A percentile compares a stretch with the other conserved stretches of the same genome.
Conservation (phyloP, 495 filamentous ascomycete species). For the Cladorrhinum samala region DNA sequence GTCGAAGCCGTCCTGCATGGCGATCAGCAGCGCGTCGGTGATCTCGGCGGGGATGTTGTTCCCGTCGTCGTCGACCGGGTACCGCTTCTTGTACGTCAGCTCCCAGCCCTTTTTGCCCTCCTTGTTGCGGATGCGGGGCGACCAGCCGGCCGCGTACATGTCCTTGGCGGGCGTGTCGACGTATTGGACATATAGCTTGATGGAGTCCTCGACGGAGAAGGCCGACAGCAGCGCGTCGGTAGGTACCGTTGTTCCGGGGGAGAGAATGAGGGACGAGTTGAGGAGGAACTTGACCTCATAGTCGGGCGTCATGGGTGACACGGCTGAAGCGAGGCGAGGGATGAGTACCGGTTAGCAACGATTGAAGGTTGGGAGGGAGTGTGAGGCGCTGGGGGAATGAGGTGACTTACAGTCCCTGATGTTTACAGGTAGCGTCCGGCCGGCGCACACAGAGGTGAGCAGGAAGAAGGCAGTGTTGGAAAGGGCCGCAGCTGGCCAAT, state of each 20-base stretch:
- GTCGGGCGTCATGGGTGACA: slow-evolving; percentile 20
- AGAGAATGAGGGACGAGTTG: slow-evolving; percentile 19
- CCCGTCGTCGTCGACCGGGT: slow-evolving; percentile 2
- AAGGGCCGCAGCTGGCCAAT: too few relatives aligned
- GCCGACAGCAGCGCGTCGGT: slow-evolving; percentile 19
- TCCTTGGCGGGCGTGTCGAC: slow-evolving; percentile 25
- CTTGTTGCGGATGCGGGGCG: slow-evolving; percentile 27
- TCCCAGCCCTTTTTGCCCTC: slow-evolving; percentile 23
- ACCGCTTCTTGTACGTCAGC: slow-evolving; percentile 30
- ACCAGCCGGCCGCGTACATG: slow-evolving; percentile 28
- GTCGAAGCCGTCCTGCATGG: slow-evolving; percentile 23
- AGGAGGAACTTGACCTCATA: slow-evolving; percentile 30
- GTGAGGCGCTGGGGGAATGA: neutral
- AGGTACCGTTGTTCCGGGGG: slow-evolving; percentile 18
- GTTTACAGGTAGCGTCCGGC: too few relatives aligned
- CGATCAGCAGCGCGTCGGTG: slow-evolving; percentile 18
- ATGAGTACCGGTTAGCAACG: neutral
- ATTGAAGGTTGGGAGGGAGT: neutral
- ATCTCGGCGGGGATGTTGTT: slow-evolving; percentile 16
- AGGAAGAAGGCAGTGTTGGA: too few relatives aligned
- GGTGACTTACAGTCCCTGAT: neutral
- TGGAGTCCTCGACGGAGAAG: slow-evolving; percentile 4
- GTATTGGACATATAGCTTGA: slow-evolving; percentile 23
- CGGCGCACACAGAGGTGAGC: too few relatives aligned
- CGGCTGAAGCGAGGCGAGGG: too few relatives aligned